These are phyloP conservation scores for Paramecium bursaria DNA, from an alignment of 73 alveolate species.

Conservation along the genomic window DNA sequence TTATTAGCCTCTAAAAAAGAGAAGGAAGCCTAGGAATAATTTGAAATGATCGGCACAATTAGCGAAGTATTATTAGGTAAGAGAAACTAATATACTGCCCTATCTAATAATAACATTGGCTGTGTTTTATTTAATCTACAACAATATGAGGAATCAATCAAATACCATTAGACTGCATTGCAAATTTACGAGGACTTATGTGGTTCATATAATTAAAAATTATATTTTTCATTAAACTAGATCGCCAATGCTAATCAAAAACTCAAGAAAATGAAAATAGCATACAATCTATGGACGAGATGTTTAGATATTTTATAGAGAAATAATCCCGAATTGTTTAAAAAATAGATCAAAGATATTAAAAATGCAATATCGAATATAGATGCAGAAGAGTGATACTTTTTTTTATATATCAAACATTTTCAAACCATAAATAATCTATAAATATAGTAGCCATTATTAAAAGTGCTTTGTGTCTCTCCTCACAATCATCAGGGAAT, in stretches of 20 bases:
- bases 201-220: constrained; percentile 13
- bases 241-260: constrained; percentile 50
- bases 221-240: constrained; percentile 27
- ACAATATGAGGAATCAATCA: constrained; percentile 16
- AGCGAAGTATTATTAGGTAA: constrained; percentile 37
- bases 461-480: constrained; percentile 21
- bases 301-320: constrained; percentile 23
- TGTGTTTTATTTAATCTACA: constrained; percentile 28
- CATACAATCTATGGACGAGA: constrained; percentile 9
- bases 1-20: constrained; percentile 36
- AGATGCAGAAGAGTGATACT: background rate
- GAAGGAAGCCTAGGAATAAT: constrained; percentile 21
- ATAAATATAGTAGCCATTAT: constrained; percentile 42
- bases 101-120: constrained; percentile 42
- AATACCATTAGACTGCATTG: constrained; percentile 20
- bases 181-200: constrained; percentile 17
- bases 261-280: constrained; percentile 23
- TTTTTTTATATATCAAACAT: background rate
- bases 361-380: background rate
- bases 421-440: constrained; percentile 60
- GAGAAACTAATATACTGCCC: constrained; percentile 22
- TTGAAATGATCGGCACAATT: constrained; percentile 29
- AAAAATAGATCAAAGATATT: too few species aligned
- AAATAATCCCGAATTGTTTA: background rate
- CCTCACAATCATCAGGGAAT: constrained; percentile 35